Evolutionary conservation across 768 basidiomycete genomes (phyloP).

Genomic region (Amanita phalloides): DNA sequence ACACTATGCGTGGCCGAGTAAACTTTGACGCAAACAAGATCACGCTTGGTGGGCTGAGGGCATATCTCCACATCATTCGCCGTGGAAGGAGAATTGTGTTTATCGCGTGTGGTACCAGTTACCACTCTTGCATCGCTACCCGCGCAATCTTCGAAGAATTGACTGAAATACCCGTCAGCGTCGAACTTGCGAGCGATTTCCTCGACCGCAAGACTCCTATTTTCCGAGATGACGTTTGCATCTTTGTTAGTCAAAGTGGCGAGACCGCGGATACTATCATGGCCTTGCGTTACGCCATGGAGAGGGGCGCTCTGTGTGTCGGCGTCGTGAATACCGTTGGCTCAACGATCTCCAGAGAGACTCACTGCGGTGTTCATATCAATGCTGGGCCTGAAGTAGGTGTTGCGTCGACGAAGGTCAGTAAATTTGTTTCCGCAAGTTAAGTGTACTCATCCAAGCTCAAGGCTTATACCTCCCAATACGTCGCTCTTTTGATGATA

Average conservation of each 20-base stretch:
- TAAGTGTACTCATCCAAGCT: background rate
- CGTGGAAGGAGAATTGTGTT: conserved; percentile 92
- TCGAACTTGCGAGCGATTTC: conserved; percentile 97
- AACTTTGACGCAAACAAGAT: conserved; percentile 92
- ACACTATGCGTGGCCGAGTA: conserved; percentile 99
- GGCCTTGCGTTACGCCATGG: conserved; percentile 91
- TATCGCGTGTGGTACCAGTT: conserved; percentile 96
- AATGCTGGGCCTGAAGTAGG: conserved; percentile 99
- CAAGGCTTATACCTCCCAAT: conserved; percentile 96
- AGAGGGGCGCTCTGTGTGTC: conserved; percentile 91
- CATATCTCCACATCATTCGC: conserved; percentile 92
- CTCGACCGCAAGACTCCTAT: conserved; percentile 98
- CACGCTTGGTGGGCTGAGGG: conserved; percentile 90
- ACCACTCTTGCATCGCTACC: conserved; percentile 94
- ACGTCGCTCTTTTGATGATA: conserved; percentile 96
- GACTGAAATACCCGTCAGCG: conserved; percentile 95
- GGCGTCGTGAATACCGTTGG: conserved; percentile 99
- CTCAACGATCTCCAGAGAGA: conserved; percentile 94
- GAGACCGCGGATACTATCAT: conserved; percentile 99
- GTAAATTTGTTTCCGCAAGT: conserved; percentile 9
- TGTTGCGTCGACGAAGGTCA: conserved; percentile 94
- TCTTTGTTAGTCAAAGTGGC: conserved; percentile 95
- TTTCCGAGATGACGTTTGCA: conserved; percentile 95
- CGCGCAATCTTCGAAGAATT: conserved; percentile 98
- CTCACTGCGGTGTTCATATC: conserved; percentile 99